Evolutionary conservation across 2,329 filamentous ascomycete genomes (phyloP), one percentile per base, ranked within the genome.

Genomic region (Alternaria gaisen): DNA sequence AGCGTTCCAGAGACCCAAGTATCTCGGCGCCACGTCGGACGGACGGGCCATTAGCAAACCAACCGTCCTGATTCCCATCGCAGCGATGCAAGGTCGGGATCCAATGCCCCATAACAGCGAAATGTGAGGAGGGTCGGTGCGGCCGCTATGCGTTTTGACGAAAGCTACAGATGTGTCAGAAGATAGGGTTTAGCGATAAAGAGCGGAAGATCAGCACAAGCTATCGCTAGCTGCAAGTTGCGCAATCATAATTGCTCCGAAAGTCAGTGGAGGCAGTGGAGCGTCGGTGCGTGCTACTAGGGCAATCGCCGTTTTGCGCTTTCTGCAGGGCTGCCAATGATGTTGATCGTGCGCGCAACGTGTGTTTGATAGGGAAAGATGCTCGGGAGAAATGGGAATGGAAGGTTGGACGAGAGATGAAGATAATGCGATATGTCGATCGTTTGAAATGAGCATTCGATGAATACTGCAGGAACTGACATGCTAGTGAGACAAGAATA

Each of bases 1-100:
- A 24, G 8, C 10, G 5, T 36, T 22, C 14, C 18, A 36, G 46
- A 32, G 30, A 34, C 22, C 46, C 46, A 48, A 48, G 30, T 36
- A 48, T 50, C 46, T 58, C 56, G 56, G 56, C 56, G 41, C 48
- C 56, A 58, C 28, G 56, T 58, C 56, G 56, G 56, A 38, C 48
- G 26, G 32, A 53, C 28, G 48, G 56, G 40, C 16, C 43, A 26
- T 46, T 43, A 53, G 20, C 51, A 53, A 42, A 42, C 30, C 20
- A n/a, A 32, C 46, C 0, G 11, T 42, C 40, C 14, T 50, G 32
- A 14, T 38, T 20, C 14, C 46, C 46, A 36, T 50, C 46, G 46
- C 30, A 26, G 46, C 46, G 32, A 34, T 22, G 46, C 20, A n/a
- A 48, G 46, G 34, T 36, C 46, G 55, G 55, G 48, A 58, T 44